Percentiles rank a stretch among this genome's conserved stretches.
These are phyloP conservation scores for Daldinia bambusicola DNA, from an alignment of 495 filamentous ascomycete species.

Conservation along the genomic window DNA sequence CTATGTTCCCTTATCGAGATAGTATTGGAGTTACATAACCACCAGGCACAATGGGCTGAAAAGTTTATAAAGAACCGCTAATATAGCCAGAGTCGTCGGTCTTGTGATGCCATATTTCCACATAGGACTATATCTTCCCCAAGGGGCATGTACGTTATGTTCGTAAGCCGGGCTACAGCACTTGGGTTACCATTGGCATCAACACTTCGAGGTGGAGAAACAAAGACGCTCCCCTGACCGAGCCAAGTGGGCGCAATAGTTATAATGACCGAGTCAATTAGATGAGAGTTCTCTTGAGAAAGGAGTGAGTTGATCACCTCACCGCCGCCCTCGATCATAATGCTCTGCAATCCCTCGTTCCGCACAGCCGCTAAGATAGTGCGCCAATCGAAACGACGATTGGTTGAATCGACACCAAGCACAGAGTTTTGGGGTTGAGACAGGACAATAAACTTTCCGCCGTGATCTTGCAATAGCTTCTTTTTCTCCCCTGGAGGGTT, in stretches of 20 bases:
- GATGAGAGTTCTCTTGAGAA: constrained; percentile 63
- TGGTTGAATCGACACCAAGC: constrained; percentile 2
- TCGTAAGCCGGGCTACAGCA: constrained; percentile 68
- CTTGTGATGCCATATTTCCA: constrained; percentile 58
- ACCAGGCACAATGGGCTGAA: background rate
- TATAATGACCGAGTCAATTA: constrained; percentile 79
- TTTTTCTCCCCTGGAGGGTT: constrained; percentile 40
- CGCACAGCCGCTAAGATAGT: constrained; percentile 67
- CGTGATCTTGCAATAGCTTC: constrained; percentile 48
- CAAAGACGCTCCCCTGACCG: constrained; percentile 78
- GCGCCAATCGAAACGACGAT: constrained; percentile 65
- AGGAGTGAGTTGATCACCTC: constrained; percentile 81
- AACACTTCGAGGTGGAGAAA: constrained; percentile 67
- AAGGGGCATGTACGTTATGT: constrained; percentile 76
- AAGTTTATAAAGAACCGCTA: background rate
- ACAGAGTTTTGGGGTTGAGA: constrained; percentile 4
- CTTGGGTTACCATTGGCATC: constrained; percentile 62
- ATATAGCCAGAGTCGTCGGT: background rate
- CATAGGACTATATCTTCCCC: constrained; percentile 85
- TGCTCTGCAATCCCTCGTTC: constrained; percentile 71
- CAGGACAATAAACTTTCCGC: constrained; percentile 53
- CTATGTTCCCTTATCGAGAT: no score
- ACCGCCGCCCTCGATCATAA: constrained; percentile 91
- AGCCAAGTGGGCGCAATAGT: constrained; percentile 88
- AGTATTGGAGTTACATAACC: background rate